These are phyloP conservation scores for Pterocarpus santalinus DNA, from an alignment of 306 rosid species.

Conservation along the genomic window DNA sequence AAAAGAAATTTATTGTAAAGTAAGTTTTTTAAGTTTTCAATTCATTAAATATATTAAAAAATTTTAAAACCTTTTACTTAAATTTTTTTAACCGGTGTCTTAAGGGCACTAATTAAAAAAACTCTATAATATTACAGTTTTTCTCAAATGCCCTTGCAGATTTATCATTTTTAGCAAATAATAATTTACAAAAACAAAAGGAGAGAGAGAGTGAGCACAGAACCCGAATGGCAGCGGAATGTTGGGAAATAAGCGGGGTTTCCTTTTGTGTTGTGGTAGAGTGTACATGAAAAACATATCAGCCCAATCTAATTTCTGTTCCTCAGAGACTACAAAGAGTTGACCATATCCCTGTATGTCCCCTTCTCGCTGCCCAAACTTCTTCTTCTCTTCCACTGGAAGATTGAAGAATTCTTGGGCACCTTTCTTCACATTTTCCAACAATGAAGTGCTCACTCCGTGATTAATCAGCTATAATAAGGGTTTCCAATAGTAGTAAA, in stretches of 20 bases:
- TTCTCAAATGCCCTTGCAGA: too few species aligned
- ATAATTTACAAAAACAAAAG: background rate
- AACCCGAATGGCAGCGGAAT: conserved; percentile 48
- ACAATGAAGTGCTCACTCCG: conserved; percentile 46
- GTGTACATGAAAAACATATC: conserved; percentile 39
- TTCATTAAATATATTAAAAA: too few species aligned
- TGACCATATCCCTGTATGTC: conserved; percentile 58
- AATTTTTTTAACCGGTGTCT: too few species aligned
- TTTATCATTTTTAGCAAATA: too few species aligned
- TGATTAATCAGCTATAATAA: conserved; percentile 26
- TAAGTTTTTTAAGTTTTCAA: too few species aligned
- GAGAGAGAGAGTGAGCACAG: background rate
- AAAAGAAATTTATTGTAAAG: too few species aligned
- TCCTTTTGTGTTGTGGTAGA: conserved; percentile 46
- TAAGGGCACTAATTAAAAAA: too few species aligned
- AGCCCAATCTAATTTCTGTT: conserved; percentile 62
- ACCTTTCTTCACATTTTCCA: conserved; percentile 54
- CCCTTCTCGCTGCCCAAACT: conserved; percentile 45
- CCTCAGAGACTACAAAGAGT: conserved; percentile 50
- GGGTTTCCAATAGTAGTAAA: too few species aligned
- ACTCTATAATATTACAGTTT: too few species aligned
- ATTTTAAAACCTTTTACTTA: too few species aligned
- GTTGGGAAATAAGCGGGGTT: conserved; percentile 51
- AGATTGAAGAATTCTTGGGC: conserved; percentile 49
- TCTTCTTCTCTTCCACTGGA: conserved; percentile 53